Base-by-base conservation (phyloP, 2,329 filamentous ascomycete species). In the Keithomyces neogunnii region DNA sequence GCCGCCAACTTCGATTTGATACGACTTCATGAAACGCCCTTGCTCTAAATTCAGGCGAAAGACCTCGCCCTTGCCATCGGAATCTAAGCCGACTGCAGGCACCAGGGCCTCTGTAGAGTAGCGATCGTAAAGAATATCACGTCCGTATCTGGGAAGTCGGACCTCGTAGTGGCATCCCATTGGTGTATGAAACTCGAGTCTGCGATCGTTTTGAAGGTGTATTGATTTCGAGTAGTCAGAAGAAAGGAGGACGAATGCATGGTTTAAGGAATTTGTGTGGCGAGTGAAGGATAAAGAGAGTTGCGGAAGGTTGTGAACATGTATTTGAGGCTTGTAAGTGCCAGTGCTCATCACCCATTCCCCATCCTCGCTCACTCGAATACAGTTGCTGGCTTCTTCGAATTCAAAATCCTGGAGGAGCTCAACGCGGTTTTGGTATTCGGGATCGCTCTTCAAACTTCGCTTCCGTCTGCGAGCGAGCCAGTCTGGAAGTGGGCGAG, bases 381-480 rank as follows among this genome's bases (percentile, higher is more conserved):
- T 82, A 65, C 92, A 96, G 59, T 85, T 82, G 65, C 90, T 96
- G 40, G 95, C 92, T 70, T 96, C 91, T 62, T 96, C 91, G 62
- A 99, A 97, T 64, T 95, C 91, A 68, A 99, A 99, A 65, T 99
- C 93, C 63, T 99, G 93, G 38, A 99, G 79, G 52, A 99, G 77
- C 69, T 99, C 93, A 60, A 99, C 85, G 58, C 93, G 86, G 67
- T 90, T 96, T 56, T 91, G 86, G 70, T 92, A 97, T 65, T 96
- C 92, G 54, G 87, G 78, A 65, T 97, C 92, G 59, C 92, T 84
- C 70, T 97, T 97, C 60, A 96, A 73, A 64, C 88, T 95, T 66
- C 88, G 81, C 76, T 96, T 97, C 66, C 92, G 79, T 61, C 89
- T 86, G 58, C 89, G 81, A 35, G 90, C 87, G 54, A 99, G 86